phyloP scores from a whole-genome alignment of 192 early-diverging fungal species.

The Umbelopsis sp. region DNA sequence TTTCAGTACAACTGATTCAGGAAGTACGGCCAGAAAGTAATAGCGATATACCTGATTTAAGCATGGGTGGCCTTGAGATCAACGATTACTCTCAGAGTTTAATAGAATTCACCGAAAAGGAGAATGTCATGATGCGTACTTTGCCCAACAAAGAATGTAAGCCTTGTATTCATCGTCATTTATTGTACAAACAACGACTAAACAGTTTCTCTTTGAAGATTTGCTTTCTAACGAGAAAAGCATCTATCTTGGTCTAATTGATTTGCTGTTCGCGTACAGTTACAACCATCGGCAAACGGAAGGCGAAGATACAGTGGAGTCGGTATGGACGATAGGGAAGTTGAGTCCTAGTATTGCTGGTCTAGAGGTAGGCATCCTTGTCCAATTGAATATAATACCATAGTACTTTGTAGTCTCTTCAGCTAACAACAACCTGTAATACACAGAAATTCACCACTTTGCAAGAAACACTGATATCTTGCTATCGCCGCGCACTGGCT shows the following conservation, averaged over 20 bases:
- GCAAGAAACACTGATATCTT: constrained; percentile 60
- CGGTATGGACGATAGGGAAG: constrained; percentile 88
- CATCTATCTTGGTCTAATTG: constrained; percentile 86
- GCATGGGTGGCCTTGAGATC: constrained; percentile 25
- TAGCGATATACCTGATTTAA: constrained; percentile 25
- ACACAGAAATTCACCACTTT: constrained; percentile 61
- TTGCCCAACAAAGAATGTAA: constrained; percentile 82
- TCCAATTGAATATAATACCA: too few species aligned
- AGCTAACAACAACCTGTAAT: background rate
- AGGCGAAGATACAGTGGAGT: constrained; percentile 87
- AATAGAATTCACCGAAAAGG: constrained; percentile 65
- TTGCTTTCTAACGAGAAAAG: constrained; percentile 63
- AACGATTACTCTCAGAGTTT: constrained; percentile 23
- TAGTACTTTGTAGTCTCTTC: background rate
- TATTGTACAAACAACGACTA: background rate
- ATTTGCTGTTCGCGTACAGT: constrained; percentile 89
- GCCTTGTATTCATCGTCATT: constrained; percentile 23
- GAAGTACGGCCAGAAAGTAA: constrained; percentile 34
- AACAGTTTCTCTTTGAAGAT: constrained; percentile 43
- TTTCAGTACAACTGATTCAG: constrained; percentile 42
- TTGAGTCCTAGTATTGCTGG: constrained; percentile 76
- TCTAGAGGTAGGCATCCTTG: constrained; percentile 61
- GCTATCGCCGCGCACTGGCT: constrained; percentile 77
- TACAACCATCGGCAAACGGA: constrained; percentile 85
- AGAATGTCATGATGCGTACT: constrained; percentile 70